Evolutionary conservation across 768 basidiomycete species (phyloP).

Genomic region (Postia placenta): DNA sequence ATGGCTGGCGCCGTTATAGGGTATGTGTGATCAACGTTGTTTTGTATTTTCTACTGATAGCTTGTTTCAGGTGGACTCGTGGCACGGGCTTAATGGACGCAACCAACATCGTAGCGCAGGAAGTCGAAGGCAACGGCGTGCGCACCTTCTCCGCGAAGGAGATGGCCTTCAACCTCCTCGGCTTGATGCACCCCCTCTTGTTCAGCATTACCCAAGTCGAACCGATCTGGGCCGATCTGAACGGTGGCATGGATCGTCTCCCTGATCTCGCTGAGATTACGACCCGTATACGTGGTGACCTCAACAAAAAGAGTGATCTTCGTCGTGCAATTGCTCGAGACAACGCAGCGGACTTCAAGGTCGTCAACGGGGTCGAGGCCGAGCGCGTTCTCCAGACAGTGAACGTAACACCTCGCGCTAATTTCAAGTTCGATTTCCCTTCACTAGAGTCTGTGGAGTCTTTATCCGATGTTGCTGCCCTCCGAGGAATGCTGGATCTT

Average conservation of each 20-base stretch:
- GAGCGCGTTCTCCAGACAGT: constrained; percentile 91
- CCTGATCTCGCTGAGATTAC: constrained; percentile 93
- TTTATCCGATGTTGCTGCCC: constrained; percentile 65
- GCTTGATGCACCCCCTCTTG: constrained; percentile 96
- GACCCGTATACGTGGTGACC: constrained; percentile 70
- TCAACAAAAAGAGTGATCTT: constrained; percentile 85
- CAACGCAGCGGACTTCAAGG: constrained; percentile 93
- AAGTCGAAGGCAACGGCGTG: constrained; percentile 87
- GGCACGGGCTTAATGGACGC: constrained; percentile 97
- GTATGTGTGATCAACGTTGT: constrained; percentile 36
- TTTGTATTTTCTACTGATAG: constrained; percentile 8
- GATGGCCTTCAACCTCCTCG: constrained; percentile 99
- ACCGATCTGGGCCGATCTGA: constrained; percentile 98
- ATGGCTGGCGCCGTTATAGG: constrained; percentile 98
- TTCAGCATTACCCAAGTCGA: constrained; percentile 99
- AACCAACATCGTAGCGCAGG: constrained; percentile 91
- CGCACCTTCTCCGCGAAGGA: constrained; percentile 99
- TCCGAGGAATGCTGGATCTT: constrained; percentile 87
- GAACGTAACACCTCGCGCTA: constrained; percentile 91
- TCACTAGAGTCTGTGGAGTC: constrained; percentile 65
- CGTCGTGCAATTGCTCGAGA: constrained; percentile 92
- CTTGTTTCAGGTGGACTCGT: constrained; percentile 76
- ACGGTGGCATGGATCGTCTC: constrained; percentile 96
- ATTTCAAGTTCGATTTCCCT: constrained; percentile 97
- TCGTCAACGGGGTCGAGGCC: constrained; percentile 83